Base-by-base conservation (phyloP, 2,329 filamentous ascomycete species). In the Thyridium curvatum region DNA sequence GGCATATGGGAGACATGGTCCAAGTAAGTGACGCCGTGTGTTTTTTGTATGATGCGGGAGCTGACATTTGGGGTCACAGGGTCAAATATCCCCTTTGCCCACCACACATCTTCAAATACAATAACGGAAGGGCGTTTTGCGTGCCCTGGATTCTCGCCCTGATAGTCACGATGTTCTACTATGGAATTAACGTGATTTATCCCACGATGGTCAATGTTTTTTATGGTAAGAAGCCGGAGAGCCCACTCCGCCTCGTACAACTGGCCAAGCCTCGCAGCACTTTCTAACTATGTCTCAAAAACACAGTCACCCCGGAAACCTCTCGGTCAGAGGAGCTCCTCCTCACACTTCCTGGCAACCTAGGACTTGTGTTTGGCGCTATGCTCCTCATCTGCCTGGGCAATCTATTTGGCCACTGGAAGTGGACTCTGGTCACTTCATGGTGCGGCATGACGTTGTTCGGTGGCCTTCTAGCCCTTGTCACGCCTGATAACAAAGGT, bases 391-490 rank as follows among this genome's bases (percentile, higher is more conserved):
- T 60, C 1, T 39, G 55, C 10, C 60, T 70, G 32, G 68, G 69
- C 7, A 56, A 56, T 36, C 55, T 49, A 38, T 62, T 71, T 29
- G 55, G 59, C 4, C 55, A 66, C 41, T 72, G 66, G 65, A 59
- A 68, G 15, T 68, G 63, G 64, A 65, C 66, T 17, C 47, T 71
- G n/a, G 64, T 59, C 1, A 62, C 50, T 1, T 62, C 62, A 1
- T 56, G 65, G 8, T 57, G 59, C 35, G 45, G 68, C 14, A 71
- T 72, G 65, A 62, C 66, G 4, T 42, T 71, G 4, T 71, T 68
- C 38, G 68, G 66, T 1, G 60, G 59, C 1, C 47, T 72, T 14
- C 48, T 71, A 14, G 66, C 60, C 1, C 48, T 70, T 7, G 63
- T 54, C 0, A 67, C 56, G 3, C 66, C 68, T 0, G 45, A 58